Evolutionary conservation across 257 asterid species (phyloP).

Genomic region (Orobanche coerulescens): DNA sequence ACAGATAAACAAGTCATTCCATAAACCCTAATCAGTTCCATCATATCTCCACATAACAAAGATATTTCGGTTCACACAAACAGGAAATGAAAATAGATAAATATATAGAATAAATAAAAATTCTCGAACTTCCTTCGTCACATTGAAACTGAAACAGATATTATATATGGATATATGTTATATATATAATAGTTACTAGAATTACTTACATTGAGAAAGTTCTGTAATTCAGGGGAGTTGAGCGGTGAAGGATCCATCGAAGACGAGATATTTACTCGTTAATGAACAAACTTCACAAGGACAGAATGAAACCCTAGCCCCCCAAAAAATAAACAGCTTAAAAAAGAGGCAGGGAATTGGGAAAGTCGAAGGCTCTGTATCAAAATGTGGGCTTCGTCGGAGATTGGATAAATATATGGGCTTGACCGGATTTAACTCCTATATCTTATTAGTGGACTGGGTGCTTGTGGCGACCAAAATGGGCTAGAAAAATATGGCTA

Average conservation of each 20-base stretch:
- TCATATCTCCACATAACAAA: not conserved
- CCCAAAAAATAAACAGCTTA: constrained; percentile 18
- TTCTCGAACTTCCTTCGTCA: not conserved
- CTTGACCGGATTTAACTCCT: too few species aligned
- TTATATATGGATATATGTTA: too few species aligned
- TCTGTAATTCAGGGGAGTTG: constrained; percentile 43
- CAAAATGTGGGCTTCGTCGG: not conserved
- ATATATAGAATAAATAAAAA: too few species aligned
- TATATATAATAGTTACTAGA: not conserved
- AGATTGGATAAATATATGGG: not conserved
- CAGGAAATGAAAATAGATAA: not conserved
- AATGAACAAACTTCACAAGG: not conserved
- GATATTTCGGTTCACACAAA: not conserved
- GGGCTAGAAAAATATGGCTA: not conserved
- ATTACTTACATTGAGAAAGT: constrained; percentile 36
- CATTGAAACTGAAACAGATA: not conserved
- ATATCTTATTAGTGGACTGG: too few species aligned
- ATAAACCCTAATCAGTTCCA: not conserved
- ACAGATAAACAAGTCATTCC: too few species aligned
- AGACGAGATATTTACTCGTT: not conserved
- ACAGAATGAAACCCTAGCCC: constrained; percentile 24
- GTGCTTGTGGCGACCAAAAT: not conserved
- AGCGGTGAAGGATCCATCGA: constrained; percentile 52
- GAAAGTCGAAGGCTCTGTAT: not conserved
- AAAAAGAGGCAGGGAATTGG: not conserved